phyloP scores from a whole-genome alignment of 2,329 filamentous ascomycete genomes.

The Venturia aucupariae region DNA sequence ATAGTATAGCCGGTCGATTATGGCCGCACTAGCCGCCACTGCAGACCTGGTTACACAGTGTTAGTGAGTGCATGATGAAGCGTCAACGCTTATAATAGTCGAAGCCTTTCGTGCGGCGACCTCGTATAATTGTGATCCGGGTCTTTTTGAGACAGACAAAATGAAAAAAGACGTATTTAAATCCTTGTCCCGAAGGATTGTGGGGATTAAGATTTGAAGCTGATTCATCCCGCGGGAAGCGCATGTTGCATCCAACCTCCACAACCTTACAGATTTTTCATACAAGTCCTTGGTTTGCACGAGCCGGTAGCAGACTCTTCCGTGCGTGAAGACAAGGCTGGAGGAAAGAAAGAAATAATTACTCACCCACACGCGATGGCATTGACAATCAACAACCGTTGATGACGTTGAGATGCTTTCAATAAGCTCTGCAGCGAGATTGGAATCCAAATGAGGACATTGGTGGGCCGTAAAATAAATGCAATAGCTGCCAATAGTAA shows the following conservation, averaged over 20 bases:
- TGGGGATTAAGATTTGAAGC: conserved; percentile 5
- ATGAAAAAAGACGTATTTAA: neutral
- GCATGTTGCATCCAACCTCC: conserved; percentile 3
- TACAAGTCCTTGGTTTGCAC: neutral
- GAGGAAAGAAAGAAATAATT: neutral
- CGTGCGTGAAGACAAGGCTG: neutral
- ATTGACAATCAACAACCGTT: conserved; percentile 52
- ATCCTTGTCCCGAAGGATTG: conserved; percentile 5
- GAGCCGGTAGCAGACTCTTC: neutral
- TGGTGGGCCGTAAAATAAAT: conserved; percentile 81
- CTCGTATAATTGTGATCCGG: neutral
- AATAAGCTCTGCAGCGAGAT: conserved; percentile 49
- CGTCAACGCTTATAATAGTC: neutral
- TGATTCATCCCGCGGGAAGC: conserved; percentile 9
- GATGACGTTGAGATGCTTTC: conserved; percentile 33
- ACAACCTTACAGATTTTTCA: neutral
- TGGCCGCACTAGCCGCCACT: conserved; percentile 53
- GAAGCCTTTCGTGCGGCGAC: neutral
- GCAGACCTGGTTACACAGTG: conserved; percentile 32
- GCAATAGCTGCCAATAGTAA: conserved; percentile 71
- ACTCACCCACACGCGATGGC: conserved; percentile 47
- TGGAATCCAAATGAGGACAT: conserved; percentile 72
- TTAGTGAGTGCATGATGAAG: neutral
- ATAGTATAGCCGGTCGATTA: conserved; percentile 72
- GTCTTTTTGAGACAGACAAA: too few species aligned